Evolutionary conservation across 352 stramenopile genomes (phyloP), one percentile per base, ranked within the genome.

Genomic region (Pythium scleroteichum): DNA sequence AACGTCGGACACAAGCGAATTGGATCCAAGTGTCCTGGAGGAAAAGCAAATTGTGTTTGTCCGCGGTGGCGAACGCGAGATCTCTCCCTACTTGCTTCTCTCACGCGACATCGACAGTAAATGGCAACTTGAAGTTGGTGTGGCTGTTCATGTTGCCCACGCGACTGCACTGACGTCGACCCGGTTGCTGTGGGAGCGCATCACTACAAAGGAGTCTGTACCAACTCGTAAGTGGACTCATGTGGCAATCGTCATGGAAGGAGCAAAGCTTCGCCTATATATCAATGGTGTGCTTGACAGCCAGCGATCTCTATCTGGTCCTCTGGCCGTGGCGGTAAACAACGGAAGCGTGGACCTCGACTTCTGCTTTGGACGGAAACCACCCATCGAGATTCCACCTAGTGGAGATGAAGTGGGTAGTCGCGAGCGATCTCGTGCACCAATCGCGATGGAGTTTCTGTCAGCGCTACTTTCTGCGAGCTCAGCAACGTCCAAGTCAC

Each of bases 201-300:
- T 97, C 12, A 50, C 78, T 7, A 92, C 87, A 14, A 97, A 97
- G 64, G 77, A 82, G 20, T 20, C 71, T 2, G 49, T 97, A n/a
- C 39, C 62, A n/a, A 41, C 63, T 10, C 71, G 85, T 10, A 78
- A 62, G 32, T 98, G 93, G 93, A 76, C 73, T 1, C 88, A 98
- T 49, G 68, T 98, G 7, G 85, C 85, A 3, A 55, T 98, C 4
- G 86, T 97, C 10, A 61, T 86, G 45, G 93, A 98, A 73, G 71
- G 75, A 3, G 68, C 72, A 6, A 97, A 97, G 55, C 51, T 98
- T 7, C 81, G 88, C 3, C 58, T 98, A 7, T 98, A 96, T 61
- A 54, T 98, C 12, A 97, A 98, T 41, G 93, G 92, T 2, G 54
- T 87, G 20, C 68, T 97, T 0, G 93, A 98, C 53, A 78, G 66